Conservation (phyloP, 2,329 filamentous ascomycete genomes). For the Diaporthe eres region DNA sequence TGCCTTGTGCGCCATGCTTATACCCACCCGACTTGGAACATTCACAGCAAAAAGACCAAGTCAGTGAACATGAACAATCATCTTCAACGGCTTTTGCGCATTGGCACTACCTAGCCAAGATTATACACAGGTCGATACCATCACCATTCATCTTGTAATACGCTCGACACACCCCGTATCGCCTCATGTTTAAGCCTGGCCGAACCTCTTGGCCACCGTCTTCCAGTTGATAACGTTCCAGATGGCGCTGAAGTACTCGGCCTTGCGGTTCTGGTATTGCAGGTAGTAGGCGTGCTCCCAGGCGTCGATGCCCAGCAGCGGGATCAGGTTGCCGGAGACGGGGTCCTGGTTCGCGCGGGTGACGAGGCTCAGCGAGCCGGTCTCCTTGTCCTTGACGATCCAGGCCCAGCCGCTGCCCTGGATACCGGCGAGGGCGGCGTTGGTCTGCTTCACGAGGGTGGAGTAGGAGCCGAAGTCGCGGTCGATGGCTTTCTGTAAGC, state of each 20-base stretch:
- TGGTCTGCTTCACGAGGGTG: constrained; percentile 76
- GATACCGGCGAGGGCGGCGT: constrained; percentile 77
- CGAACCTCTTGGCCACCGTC: constrained; percentile 83
- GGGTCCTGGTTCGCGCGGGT: constrained; percentile 91
- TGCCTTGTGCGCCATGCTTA: not conserved
- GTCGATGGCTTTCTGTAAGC: constrained; percentile 68
- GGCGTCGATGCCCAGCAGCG: constrained; percentile 90
- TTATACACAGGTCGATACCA: not conserved
- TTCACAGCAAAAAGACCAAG: not conserved
- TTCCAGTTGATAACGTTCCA: constrained; percentile 99
- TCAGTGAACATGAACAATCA: not conserved
- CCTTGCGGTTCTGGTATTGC: constrained; percentile 97
- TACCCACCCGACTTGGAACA: not conserved
- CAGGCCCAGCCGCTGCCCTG: constrained; percentile 94
- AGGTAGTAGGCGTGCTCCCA: constrained; percentile 98
- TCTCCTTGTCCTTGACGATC: constrained; percentile 80
- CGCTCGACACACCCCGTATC: not conserved
- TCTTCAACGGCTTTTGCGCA: not conserved
- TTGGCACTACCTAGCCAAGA: constrained; percentile 16
- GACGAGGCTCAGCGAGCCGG: constrained; percentile 73
- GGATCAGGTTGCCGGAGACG: constrained; percentile 85
- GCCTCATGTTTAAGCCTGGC: not conserved
- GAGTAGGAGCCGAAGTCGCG: constrained; percentile 77
- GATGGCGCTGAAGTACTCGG: constrained; percentile 92
- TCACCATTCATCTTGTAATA: not conserved